Base-by-base conservation (phyloP, 805 yeast species). In the Schwanniomyces yamadae region DNA sequence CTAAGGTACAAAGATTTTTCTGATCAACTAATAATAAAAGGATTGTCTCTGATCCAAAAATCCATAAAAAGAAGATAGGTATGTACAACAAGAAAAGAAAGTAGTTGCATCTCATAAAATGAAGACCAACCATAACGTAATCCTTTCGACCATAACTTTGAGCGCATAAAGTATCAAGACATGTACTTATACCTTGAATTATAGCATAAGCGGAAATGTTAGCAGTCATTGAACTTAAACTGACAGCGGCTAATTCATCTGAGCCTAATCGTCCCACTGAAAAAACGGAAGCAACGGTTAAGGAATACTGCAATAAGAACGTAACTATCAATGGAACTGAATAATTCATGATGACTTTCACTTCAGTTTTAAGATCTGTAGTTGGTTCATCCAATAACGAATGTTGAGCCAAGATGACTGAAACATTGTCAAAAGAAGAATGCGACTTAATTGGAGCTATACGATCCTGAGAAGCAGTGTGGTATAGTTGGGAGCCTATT, bases 161-260 rank as follows among this genome's bases (percentile, higher is more conserved):
- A 2, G 90, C 84, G 54, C 90, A 78, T 23, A 84, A 67, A 0
- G 91, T 84, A 50, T 84, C 91, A 36, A 84, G 67, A 39, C 88
- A 78, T 0, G 93, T 83, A n/a, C 88, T 78, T 2, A 83, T 72
- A 9, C 91, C 93, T 47, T 83, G 84, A 45, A 84, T 80, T 8
- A 83, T 72, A 23, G 88, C 84, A 42, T 82, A 75, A 1, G 87
- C 90, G 3, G 84, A 72, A 36, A 84, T 82, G 52, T 82, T 84
- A 6, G 87, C 84, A 4, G 89, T 81, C 88, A 84, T 83, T 14
- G 84, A 74, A 12, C 85, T 82, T 32, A 84, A 61, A 11, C 88
- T 78, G 5, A 82, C 84, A 21, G 88, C 91, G 11, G 89, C 91
- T 32, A 84, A 65, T 46, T 82, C 88, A 16, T 72, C 69, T 23